Base-by-base conservation (phyloP, 2,329 filamentous ascomycete genomes). In the Harringtonia aguacate region DNA sequence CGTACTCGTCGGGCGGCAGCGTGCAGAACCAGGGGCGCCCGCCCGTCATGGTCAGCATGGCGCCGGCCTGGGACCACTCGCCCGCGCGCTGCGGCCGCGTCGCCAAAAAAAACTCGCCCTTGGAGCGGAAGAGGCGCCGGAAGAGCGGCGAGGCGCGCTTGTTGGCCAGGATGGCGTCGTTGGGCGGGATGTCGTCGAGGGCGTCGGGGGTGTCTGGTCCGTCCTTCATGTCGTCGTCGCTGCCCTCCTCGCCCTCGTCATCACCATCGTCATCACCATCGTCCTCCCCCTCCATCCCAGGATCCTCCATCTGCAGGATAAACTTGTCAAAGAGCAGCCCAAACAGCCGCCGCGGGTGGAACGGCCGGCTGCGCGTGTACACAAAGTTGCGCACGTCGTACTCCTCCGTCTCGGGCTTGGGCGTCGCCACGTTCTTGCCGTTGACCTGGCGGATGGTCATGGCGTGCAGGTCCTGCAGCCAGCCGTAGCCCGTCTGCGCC, bases 371-470 rank as follows among this genome's bases (percentile, higher is more conserved):
- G 0, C 76, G 72, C 1, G 69, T 66, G 56, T 86, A 86, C 13
- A 86, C 77, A 51, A 84, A 84, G 55, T 77, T 86, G 30, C 76
- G 72, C 12, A 86, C 80, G 8, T 79, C 79, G 54, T 85, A 85
- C 66, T 85, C 81, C 44, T 85, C 68, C 0, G 80, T 85, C 61
- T 86, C 81, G 0, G 81, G 82, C 55, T 77, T 84, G 0, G 79
- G 79, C 0, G 76, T 78, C 40, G 81, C 56, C 3, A 71, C 69
- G 22, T 75, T 75, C 15, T 60, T 59, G 0, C 66, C 67, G 37
- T 69, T 69, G 30, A 68, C 62, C 62, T 66, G 34, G 9, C 75
- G 68, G 5, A 78, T 59, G 0, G 75, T 80, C 76, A 84, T 80
- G 48, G 76, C 79, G 44, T 84, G 79, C 28, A 86, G 60, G 51